Evolutionary conservation across 2,329 filamentous ascomycete species (phyloP), one percentile per base, ranked within the genome.

Genomic region (Colletotrichum liaoningense): DNA sequence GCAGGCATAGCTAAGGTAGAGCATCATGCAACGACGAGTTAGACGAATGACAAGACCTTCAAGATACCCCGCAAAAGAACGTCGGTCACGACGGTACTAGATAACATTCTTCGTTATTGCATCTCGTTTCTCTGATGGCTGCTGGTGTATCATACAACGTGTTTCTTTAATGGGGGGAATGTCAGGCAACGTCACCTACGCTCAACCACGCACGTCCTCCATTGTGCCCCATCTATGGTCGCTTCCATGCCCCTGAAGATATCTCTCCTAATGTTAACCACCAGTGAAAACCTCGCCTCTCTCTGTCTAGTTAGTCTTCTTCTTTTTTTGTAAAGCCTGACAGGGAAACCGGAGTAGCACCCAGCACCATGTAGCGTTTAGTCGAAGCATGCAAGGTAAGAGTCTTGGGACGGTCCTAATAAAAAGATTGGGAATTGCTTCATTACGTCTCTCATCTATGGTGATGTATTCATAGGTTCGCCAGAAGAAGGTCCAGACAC

Each of bases 391-490:
- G 69, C 63, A 64, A 72, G 72, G 60, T 12, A 60, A 30, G 28
- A 24, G 56, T 62, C 33, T 62, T 66, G 67, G 67, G 30, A 33
- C 22, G 67, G 33, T 38, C 65, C 69, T 63, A n/a, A 30, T 72
- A 24, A 63, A 67, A 63, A 72, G 26, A 90, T 86, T 81, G 88
- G 89, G 79, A 87, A 85, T 86, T 86, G 85, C 84, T 87, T 87
- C 84, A 85, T 88, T 86, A 85, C 79, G 69, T 82, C 77, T 83
- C 80, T 83, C 81, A 83, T 88, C 87, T 91, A 91, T 86, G 89
- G 89, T 82, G 89, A 90, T 78, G 89, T 91, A 84, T 90, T 91
- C 89, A 91, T 91, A 46, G 89, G 89, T 78, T 91, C 89, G 72
- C 88, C 88, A 70, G 86, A 84, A 67, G 82, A 79, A 67, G 81